phyloP scores from a whole-genome alignment of 441 rosid species.

The Breynia disticha region DNA sequence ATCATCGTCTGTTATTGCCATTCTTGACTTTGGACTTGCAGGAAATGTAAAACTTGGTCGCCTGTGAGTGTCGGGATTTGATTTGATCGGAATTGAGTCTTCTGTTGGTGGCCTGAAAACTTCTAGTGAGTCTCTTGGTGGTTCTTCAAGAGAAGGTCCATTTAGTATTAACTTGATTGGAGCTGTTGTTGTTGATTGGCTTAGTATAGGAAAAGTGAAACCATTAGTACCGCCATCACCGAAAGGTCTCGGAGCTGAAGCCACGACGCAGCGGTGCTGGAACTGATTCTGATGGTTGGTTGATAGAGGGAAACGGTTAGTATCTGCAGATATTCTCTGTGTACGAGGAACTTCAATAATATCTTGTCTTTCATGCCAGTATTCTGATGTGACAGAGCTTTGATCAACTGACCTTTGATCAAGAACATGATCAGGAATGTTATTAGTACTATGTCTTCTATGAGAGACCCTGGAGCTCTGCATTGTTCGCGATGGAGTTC shows the following conservation, averaged over 20 bases:
- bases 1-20: slow-evolving; percentile 28
- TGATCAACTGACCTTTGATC: slow-evolving; percentile 1
- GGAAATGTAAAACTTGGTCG: slow-evolving; percentile 25
- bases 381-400: slow-evolving; percentile 10
- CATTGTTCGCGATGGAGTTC: slow-evolving; percentile 17
- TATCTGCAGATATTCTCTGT: slow-evolving; percentile 25
- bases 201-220: slow-evolving; percentile 49
- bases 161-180: slow-evolving; percentile 15
- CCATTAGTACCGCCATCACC: slow-evolving; percentile 17
- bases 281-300: slow-evolving; percentile 1
- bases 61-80: slow-evolving; percentile 19
- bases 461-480: not conserved
- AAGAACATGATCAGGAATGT: not conserved
- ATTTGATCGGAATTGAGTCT: slow-evolving; percentile 10
- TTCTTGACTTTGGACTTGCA: slow-evolving; percentile 23
- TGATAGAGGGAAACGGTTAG: slow-evolving; percentile 9
- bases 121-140: slow-evolving; percentile 42
- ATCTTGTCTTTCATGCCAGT: slow-evolving; percentile 16
- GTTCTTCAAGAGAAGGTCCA: slow-evolving; percentile 19
- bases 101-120: slow-evolving; percentile 31
- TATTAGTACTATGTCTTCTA: not conserved
- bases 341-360: slow-evolving; percentile 5
- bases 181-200: slow-evolving; percentile 17
- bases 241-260: not conserved
- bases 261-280: slow-evolving; percentile 12